Evolutionary conservation across 2,329 filamentous ascomycete genomes (phyloP), one percentile per base, ranked within the genome.

Genomic region (Coniosporium tulheliwenetii): DNA sequence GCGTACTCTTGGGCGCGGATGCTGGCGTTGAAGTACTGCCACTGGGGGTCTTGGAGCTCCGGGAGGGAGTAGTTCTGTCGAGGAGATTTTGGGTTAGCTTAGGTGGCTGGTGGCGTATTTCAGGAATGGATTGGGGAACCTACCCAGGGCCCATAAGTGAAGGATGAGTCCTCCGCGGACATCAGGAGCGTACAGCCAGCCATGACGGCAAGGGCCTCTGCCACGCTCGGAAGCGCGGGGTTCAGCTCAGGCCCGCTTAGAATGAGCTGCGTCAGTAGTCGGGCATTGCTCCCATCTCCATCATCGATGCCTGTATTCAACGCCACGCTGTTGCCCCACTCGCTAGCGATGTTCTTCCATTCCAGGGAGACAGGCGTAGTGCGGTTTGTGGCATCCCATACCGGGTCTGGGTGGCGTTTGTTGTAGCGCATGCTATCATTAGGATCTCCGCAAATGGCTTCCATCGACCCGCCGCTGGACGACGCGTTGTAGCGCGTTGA

Each of bases 201-300:
- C 49, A 86, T 68, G 0, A 85, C 80, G 0, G 82, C 80, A 0
- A 91, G 55, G 0, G 79, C 78, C 57, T 91, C 84, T 0, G 75
- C 77, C n/a, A 83, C 66, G 2, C 77, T 83, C 0, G 84, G 84
- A 0, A 79, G 56, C 0, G 58, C 51, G 0, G 64, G 56, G 30
- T 69, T 62, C 0, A 84, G 64, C 8, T 57, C 47, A 1, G 54
- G 48, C 2, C 57, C 37, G 0, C 54, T 53, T 1, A 66, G 45
- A 13, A 67, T 61, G 34, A 67, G 48, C 38, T 70, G 61, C 8
- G 58, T 65, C 3, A 69, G 49, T 0, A 69, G 47, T 1, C 66
- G 52, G 0, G 63, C 58, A 36, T 65, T 69, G 30, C 59, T 61
- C 2, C 64, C 63, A 38, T 61, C 56, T 5, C 52, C 64, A 30